Evolutionary conservation across 2,329 filamentous ascomycete genomes (phyloP).

Genomic region (Aureobasidium sp.): DNA sequence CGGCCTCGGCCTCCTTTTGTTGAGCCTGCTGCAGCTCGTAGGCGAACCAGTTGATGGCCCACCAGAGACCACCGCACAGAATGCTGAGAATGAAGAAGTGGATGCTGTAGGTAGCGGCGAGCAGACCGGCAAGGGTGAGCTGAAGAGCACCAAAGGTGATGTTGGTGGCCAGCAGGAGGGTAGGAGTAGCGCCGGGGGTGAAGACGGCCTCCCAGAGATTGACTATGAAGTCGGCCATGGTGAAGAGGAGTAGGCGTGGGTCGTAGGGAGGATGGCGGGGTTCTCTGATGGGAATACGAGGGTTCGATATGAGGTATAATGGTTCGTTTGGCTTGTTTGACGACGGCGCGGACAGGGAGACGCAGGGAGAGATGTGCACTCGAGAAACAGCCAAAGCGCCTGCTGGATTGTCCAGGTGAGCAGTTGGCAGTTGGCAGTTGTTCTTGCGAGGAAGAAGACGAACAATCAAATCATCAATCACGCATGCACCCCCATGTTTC

Average conservation of each 20-base stretch:
- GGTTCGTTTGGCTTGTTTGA: neutral
- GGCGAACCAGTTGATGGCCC: conserved; percentile 95
- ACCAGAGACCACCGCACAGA: conserved; percentile 78
- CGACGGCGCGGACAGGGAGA: neutral
- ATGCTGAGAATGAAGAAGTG: conserved; percentile 79
- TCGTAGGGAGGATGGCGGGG: conserved; percentile 5
- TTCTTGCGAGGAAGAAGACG: neutral
- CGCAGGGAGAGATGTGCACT: neutral
- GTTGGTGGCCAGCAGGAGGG: conserved; percentile 84
- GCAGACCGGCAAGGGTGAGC: conserved; percentile 62
- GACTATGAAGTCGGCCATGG: conserved; percentile 48
- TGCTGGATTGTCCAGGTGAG: neutral
- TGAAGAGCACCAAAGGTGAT: conserved; percentile 80
- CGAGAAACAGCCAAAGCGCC: neutral
- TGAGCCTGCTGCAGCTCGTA: conserved; percentile 47
- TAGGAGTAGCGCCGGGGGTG: conserved; percentile 80
- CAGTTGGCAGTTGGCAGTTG: neutral
- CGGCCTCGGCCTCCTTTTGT: conserved; percentile 41
- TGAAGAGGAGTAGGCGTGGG: conserved; percentile 5
- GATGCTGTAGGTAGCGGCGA: conserved; percentile 74
- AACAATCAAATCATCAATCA: conserved; percentile 4
- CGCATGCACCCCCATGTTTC: conserved; percentile 12
- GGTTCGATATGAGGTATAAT: neutral
- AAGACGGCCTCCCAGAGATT: conserved; percentile 90
- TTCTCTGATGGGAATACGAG: neutral